Evolutionary conservation across 2,329 filamentous ascomycete species (phyloP).

Genomic region (Colletotrichum theobromicola): DNA sequence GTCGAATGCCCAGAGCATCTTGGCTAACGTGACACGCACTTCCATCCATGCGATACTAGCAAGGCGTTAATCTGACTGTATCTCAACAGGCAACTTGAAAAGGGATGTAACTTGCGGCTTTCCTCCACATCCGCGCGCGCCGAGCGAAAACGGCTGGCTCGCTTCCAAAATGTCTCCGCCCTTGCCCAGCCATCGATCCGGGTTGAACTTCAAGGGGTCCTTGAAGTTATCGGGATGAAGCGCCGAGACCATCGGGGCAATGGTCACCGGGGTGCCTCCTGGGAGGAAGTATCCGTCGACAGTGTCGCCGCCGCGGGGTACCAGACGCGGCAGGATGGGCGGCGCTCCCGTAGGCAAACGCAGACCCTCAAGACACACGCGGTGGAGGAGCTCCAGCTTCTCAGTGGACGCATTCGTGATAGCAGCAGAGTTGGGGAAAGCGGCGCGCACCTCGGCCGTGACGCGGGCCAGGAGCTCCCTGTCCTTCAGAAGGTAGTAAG

Average conservation of each 20-base stretch:
- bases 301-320: background rate
- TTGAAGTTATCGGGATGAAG: background rate
- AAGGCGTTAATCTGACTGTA: background rate
- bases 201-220: background rate
- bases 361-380: background rate
- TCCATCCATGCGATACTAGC: background rate
- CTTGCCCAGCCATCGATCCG: background rate
- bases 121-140: background rate
- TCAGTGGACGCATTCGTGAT: background rate
- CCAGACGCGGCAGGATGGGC: background rate
- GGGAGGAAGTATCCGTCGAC: background rate
- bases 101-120: background rate
- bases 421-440: background rate
- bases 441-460: background rate
- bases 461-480: background rate
- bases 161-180: background rate
- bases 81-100: background rate
- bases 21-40: background rate
- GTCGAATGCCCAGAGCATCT: background rate
- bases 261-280: background rate
- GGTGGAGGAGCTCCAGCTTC: background rate
- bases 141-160: background rate
- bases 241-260: background rate
- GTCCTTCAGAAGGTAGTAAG: background rate
- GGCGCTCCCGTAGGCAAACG: background rate